phyloP scores from a whole-genome alignment of 305 asterid genomes.

The Nicotiana rustica region DNA sequence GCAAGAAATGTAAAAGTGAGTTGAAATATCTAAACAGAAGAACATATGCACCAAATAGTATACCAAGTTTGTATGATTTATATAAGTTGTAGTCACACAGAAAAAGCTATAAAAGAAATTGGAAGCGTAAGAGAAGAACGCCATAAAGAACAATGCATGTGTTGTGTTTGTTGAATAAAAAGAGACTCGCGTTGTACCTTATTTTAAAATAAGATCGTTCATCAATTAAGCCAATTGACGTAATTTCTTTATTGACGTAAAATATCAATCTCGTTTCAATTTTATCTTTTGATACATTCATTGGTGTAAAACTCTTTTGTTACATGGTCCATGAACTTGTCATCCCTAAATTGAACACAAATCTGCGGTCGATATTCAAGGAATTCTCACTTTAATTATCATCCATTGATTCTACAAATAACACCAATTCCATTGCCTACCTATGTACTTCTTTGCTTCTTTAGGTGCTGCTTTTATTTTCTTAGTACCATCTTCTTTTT shows the following conservation, averaged over 20 bases:
- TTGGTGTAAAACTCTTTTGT: not conserved
- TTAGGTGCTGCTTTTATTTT: not conserved
- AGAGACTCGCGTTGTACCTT: no score
- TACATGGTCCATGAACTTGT: not conserved
- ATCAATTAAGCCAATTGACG: no score
- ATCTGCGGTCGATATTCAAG: not conserved
- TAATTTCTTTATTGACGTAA: not conserved
- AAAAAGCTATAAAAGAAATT: no score
- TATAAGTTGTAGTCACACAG: no score
- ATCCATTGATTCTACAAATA: not conserved
- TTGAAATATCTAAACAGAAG: no score
- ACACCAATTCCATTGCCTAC: not conserved
- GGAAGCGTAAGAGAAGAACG: no score
- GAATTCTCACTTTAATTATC: not conserved
- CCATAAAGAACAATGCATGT: no score
- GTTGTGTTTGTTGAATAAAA: no score
- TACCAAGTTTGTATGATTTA: no score
- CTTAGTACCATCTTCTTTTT: not conserved
- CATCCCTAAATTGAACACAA: not conserved
- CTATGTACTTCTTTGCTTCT: conserved; percentile 8
- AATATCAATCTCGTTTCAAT: not conserved
- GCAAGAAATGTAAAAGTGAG: no score
- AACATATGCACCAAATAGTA: no score
- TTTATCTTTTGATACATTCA: not conserved
- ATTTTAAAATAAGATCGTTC: no score